phyloP scores from a whole-genome alignment of 768 basidiomycete species.

The Termitomyces sp. region DNA sequence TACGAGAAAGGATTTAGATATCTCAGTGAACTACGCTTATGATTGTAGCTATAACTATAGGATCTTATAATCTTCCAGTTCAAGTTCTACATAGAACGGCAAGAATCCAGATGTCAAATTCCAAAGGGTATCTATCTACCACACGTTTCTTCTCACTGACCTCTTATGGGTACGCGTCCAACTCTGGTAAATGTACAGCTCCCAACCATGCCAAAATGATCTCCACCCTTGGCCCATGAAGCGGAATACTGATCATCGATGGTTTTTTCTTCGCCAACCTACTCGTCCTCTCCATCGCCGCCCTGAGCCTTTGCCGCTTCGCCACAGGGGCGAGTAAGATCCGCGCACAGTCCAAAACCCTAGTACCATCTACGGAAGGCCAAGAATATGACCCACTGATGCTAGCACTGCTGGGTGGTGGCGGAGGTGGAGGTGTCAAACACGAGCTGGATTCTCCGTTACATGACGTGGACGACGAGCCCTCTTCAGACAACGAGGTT shows the following conservation, averaged over 20 bases:
- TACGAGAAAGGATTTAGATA: not conserved
- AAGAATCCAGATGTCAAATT: not conserved
- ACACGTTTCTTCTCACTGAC: not conserved
- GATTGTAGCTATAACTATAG: not conserved
- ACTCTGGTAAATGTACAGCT: constrained; percentile 73
- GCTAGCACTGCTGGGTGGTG: constrained; percentile 8
- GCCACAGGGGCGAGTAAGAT: constrained; percentile 72
- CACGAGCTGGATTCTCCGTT: constrained; percentile 16
- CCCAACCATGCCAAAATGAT: constrained; percentile 83
- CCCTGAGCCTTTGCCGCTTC: constrained; percentile 58
- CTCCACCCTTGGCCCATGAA: constrained; percentile 86
- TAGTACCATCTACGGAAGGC: constrained; percentile 38
- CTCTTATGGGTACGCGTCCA: constrained; percentile 41
- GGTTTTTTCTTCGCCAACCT: constrained; percentile 58
- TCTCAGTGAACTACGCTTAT: not conserved
- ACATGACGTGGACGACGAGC: constrained; percentile 17
- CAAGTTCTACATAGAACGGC: not conserved
- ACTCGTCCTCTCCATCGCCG: constrained; percentile 47
- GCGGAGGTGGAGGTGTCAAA: not conserved
- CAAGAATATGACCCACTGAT: constrained; percentile 7
- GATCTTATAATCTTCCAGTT: not conserved
- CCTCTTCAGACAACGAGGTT: constrained; percentile 14
- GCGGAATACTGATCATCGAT: constrained; percentile 71
- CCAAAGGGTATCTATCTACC: not conserved
- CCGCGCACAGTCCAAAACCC: constrained; percentile 64